Evolutionary conservation across 2,329 filamentous ascomycete species (phyloP), one percentile per base, ranked within the genome.

Genomic region (Phyllosticta capitalensis): DNA sequence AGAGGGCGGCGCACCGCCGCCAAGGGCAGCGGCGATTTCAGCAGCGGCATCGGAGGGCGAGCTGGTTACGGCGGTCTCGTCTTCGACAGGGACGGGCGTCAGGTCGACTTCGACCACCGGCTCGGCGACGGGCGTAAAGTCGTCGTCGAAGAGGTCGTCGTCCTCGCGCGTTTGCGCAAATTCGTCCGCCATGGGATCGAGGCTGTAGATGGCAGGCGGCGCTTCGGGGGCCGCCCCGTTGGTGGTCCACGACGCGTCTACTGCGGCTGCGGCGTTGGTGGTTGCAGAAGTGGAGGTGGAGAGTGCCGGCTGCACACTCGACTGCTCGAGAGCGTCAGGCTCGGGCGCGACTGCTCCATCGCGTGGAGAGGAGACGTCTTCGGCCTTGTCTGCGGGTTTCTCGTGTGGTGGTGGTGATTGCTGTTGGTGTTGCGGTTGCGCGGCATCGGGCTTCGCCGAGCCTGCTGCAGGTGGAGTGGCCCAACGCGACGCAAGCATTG

Each of bases 131-230:
- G 77, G 77, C 7, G 72, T 78, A 63, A 79, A 78, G 65, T 79
- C 78, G 59, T 80, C 77, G 65, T 76, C 77, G 67, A 79, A 79
- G 4, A 79, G 70, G 62, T 80, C 77, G 61, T 80, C 78, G 50
- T 76, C 75, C 48, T 75, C 72, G n/a, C 77, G 75, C 0, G 78
- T 77, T 60, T 79, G 77, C 65, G 78, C 77, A 54, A 78, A 77
- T 24, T 78, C 74, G 58, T 78, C 76, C 14, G 71, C 64, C 53
- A 55, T 55, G 45, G 58, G 52, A 52, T 59, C 58, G n/a, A 48
- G 52, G 52, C 52, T 55, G 57, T 54, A 59, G 17, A 58, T 17
- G 9, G 51, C 51, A 5, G 52, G n/a, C 7, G 24, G 38, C 21
- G 56, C 22, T n/a, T 19, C 30, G 51, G 28, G 24, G 38, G 17